Percentiles rank a stretch among this genome's conserved stretches.
These are phyloP conservation scores for Hordeum pubiflorum DNA, from an alignment of 202 grass and related monocot species.

Conservation along the genomic window DNA sequence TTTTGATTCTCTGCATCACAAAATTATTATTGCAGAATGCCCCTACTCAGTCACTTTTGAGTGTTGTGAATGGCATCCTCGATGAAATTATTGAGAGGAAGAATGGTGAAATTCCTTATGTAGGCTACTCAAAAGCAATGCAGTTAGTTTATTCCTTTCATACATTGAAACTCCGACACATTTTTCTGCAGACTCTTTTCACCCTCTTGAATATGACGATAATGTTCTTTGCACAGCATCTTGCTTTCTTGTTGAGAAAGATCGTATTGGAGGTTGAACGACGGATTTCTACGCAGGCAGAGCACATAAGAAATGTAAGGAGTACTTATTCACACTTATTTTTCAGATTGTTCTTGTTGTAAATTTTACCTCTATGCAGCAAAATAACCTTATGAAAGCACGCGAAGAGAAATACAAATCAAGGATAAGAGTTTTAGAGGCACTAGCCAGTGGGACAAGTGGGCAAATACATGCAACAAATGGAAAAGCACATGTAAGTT, in stretches of 20 bases:
- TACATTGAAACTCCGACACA: constrained; percentile 19
- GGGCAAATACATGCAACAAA: constrained; percentile 36
- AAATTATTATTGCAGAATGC: constrained; percentile 47
- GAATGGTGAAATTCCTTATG: constrained; percentile 65
- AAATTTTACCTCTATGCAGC: constrained; percentile 44
- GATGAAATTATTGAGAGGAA: constrained; percentile 65
- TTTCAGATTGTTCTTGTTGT: constrained; percentile 21
- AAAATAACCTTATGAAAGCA: constrained; percentile 86
- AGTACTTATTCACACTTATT: constrained; percentile 11
- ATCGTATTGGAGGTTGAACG: constrained; percentile 82
- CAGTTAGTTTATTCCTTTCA: constrained; percentile 64
- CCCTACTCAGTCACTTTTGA: constrained; percentile 62
- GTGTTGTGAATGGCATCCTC: constrained; percentile 57
- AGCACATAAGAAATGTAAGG: constrained; percentile 92
- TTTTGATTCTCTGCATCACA: background rate
- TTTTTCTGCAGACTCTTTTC: constrained; percentile 7
- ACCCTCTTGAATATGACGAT: constrained; percentile 18
- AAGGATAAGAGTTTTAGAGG: constrained; percentile 79
- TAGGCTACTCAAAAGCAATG: constrained; percentile 60
- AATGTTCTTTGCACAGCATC: constrained; percentile 35
- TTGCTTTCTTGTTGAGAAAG: constrained; percentile 73
- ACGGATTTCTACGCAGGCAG: constrained; percentile 77
- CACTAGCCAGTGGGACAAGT: constrained; percentile 56
- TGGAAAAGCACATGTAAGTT: constrained; percentile 38
- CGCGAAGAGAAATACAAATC: constrained; percentile 94